Percentiles rank a stretch among this genome's conserved stretches.
Conservation (phyloP, 768 basidiomycete species). For the Lactifluus pinguis region DNA sequence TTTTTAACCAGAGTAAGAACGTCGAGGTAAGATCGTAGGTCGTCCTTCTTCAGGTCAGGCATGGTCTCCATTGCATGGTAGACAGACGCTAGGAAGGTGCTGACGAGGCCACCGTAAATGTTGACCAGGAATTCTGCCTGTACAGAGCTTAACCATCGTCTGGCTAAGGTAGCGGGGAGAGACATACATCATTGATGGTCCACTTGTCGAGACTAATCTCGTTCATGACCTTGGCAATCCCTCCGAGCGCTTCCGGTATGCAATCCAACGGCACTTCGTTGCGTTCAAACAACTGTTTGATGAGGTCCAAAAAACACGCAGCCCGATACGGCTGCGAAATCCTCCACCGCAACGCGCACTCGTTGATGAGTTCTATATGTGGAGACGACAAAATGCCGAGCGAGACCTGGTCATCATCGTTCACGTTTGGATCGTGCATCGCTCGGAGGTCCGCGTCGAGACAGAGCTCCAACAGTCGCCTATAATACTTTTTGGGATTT, state of each 20-base stretch:
- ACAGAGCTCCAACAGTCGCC: conserved; percentile 73
- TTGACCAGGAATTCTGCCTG: conserved; percentile 62
- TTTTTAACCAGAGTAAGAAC: conserved; percentile 66
- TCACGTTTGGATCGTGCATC: conserved; percentile 86
- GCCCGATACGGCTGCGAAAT: conserved; percentile 72
- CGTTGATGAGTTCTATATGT: conserved; percentile 78
- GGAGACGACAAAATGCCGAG: conserved; percentile 75
- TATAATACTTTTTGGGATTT: conserved; percentile 79
- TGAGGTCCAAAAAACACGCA: conserved; percentile 75
- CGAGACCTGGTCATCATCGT: conserved; percentile 92
- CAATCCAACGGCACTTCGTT: conserved; percentile 92
- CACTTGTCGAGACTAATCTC: conserved; percentile 70
- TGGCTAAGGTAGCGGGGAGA: not conserved
- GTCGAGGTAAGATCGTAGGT: conserved; percentile 52
- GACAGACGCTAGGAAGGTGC: conserved; percentile 73
- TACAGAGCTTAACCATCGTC: not conserved
- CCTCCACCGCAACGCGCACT: conserved; percentile 86
- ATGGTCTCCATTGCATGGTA: conserved; percentile 78
- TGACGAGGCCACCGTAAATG: conserved; percentile 70
- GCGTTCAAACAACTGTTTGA: conserved; percentile 79
- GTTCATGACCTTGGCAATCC: conserved; percentile 57
- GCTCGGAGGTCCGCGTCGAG: conserved; percentile 79
- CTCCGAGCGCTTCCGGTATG: conserved; percentile 79
- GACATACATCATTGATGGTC: conserved; percentile 74
- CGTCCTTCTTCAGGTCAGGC: conserved; percentile 63